A percentile compares a stretch with the other conserved stretches of the same genome.
These are phyloP conservation scores for Taphrina deformans DNA, from an alignment of 1,139 yeast species.

Conservation along the genomic window DNA sequence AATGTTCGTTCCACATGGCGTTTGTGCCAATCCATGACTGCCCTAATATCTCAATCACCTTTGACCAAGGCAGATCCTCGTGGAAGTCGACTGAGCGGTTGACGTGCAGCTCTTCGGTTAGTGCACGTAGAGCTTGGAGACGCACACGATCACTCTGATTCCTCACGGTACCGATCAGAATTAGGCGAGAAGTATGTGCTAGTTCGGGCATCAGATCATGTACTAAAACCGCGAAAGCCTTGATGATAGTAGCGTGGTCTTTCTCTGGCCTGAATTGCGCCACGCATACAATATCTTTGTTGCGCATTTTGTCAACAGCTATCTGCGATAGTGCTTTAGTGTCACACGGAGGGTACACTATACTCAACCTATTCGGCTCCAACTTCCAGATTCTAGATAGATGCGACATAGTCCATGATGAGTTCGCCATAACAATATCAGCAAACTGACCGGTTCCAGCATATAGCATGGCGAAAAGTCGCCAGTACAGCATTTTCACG, in stretches of 20 bases:
- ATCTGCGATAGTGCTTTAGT: constrained; percentile 54
- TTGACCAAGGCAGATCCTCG: constrained; percentile 72
- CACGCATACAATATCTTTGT: constrained; percentile 65
- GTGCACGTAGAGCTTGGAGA: constrained; percentile 54
- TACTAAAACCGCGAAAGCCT: constrained; percentile 60
- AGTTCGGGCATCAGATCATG: constrained; percentile 34
- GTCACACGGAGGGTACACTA: constrained; percentile 86
- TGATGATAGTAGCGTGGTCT: constrained; percentile 70
- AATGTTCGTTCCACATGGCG: constrained; percentile 99
- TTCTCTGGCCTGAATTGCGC: constrained; percentile 98
- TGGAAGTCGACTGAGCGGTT: constrained; percentile 61
- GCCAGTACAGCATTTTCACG: constrained; percentile 72
- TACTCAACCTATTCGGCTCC: constrained; percentile 45
- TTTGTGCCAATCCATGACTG: constrained; percentile 75
- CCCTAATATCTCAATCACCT: constrained; percentile 58
- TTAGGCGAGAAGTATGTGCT: constrained; percentile 50
- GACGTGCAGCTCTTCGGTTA: constrained; percentile 55
- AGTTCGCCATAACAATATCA: constrained; percentile 70
- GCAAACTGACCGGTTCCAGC: constrained; percentile 66
- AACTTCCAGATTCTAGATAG: constrained; percentile 47
- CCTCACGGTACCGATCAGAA: constrained; percentile 83
- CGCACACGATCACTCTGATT: constrained; percentile 63
- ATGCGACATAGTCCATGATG: constrained; percentile 88
- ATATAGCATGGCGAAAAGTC: constrained; percentile 54
- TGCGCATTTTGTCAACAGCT: constrained; percentile 45